Conservation (phyloP, 176 grass and related monocot genomes). For the Echinochloa phyllopogon region DNA sequence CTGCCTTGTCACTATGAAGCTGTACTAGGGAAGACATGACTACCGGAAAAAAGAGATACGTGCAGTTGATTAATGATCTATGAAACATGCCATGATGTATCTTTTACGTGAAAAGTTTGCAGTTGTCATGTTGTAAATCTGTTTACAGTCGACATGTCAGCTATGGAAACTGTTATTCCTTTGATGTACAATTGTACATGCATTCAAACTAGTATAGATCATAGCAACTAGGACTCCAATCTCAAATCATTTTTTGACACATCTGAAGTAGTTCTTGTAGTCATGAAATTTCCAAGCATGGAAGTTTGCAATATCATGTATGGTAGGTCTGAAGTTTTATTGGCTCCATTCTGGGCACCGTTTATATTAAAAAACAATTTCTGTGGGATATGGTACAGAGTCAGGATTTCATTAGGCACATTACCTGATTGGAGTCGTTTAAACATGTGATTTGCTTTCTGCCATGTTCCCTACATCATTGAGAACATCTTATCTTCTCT, state of each 20-base stretch:
- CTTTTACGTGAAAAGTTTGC: not conserved
- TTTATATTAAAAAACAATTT: not conserved
- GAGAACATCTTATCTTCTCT: conserved; percentile 28
- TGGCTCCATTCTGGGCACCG: not conserved
- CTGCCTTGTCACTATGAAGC: not conserved
- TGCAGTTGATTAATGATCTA: not conserved
- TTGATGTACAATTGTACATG: not conserved
- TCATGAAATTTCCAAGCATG: conserved; percentile 13
- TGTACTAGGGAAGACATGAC: not conserved
- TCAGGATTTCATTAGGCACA: not conserved
- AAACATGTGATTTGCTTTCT: not conserved
- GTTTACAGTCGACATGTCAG: not conserved
- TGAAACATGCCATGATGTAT: not conserved
- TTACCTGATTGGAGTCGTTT: conserved; percentile 16
- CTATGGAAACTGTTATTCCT: not conserved
- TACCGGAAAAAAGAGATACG: not conserved
- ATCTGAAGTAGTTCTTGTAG: not conserved
- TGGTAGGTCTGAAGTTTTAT: conserved; percentile 17
- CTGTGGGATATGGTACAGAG: not conserved
- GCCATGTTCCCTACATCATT: not conserved
- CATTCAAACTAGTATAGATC: conserved; percentile 5
- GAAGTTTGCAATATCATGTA: not conserved
- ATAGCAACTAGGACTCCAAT: not conserved
- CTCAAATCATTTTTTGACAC: not conserved
- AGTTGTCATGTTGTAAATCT: not conserved